These are phyloP conservation scores for Cyberlindnera maclurae DNA, from an alignment of 805 yeast species.

Conservation along the genomic window DNA sequence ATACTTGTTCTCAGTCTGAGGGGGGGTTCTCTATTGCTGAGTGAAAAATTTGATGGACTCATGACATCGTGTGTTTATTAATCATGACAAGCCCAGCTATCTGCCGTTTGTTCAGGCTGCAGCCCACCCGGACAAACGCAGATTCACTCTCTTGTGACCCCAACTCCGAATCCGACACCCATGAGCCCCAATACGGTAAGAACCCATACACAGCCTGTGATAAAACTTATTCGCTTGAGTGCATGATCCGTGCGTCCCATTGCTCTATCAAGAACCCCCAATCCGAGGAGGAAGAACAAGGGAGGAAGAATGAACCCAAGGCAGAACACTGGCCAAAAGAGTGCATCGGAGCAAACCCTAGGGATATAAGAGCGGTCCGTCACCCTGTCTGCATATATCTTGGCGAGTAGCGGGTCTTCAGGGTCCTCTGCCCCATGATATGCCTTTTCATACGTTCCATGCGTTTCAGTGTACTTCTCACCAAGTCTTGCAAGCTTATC, in stretches of 20 bases:
- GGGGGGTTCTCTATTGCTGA: no score
- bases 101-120: no score
- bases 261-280: constrained; percentile 19
- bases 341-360: no score
- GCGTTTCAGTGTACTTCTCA: no score
- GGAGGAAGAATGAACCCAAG: constrained; percentile 23
- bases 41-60: no score
- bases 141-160: constrained; percentile 19
- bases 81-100: background rate
- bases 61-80: no score
- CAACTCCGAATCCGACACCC: constrained; percentile 41
- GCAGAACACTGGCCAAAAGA: constrained; percentile 6
- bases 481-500: no score
- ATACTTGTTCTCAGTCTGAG: no score
- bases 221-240: constrained; percentile 14
- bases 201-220: constrained; percentile 14
- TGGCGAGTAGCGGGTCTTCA: constrained; percentile 11
- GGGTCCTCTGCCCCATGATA: no score
- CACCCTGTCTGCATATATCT: background rate
- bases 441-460: no score
- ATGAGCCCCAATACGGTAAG: constrained; percentile 30
- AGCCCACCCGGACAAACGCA: background rate
- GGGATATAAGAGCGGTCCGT: no score
- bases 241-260: constrained; percentile 6
- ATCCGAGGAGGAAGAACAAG: constrained; percentile 23